Conservation (phyloP, 176 grass and related monocot species). For the Raddia distichophylla region DNA sequence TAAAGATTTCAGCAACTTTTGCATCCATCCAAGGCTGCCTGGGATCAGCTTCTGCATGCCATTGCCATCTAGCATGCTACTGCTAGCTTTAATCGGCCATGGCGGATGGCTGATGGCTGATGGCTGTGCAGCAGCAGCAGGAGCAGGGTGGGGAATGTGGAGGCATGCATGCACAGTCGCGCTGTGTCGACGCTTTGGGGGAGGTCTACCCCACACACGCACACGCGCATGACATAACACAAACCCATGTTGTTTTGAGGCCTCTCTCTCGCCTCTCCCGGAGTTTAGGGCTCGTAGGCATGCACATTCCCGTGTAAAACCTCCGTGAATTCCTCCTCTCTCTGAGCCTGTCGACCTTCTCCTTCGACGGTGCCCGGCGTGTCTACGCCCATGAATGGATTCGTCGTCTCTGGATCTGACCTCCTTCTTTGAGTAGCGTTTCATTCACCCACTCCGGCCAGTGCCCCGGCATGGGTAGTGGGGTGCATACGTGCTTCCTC, state of each 20-base stretch:
- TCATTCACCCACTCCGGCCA: constrained; percentile 6
- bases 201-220: not conserved
- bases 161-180: constrained; percentile 65
- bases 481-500: not conserved
- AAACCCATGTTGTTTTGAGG: constrained; percentile 46
- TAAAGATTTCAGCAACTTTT: constrained; percentile 58
- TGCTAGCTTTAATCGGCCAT: constrained; percentile 75
- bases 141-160: constrained; percentile 68
- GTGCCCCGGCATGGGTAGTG: constrained; percentile 20
- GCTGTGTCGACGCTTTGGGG: constrained; percentile 50
- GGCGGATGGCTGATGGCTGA: constrained; percentile 29
- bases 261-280: constrained; percentile 15
- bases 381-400: constrained; percentile 22
- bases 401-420: not conserved
- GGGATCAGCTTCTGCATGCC: constrained; percentile 32
- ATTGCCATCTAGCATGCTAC: constrained; percentile 29
- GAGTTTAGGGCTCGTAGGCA: constrained; percentile 41
- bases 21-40: constrained; percentile 36
- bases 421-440: constrained; percentile 24
- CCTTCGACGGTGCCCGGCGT: not conserved
- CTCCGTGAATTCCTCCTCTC: not conserved
- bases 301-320: constrained; percentile 57
- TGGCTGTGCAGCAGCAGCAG: not conserved
- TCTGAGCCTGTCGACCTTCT: constrained; percentile 11
- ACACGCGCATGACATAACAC: constrained; percentile 26